phyloP scores from a whole-genome alignment of 805 yeast genomes.

The Zygosaccharomyces pseudorouxii region DNA sequence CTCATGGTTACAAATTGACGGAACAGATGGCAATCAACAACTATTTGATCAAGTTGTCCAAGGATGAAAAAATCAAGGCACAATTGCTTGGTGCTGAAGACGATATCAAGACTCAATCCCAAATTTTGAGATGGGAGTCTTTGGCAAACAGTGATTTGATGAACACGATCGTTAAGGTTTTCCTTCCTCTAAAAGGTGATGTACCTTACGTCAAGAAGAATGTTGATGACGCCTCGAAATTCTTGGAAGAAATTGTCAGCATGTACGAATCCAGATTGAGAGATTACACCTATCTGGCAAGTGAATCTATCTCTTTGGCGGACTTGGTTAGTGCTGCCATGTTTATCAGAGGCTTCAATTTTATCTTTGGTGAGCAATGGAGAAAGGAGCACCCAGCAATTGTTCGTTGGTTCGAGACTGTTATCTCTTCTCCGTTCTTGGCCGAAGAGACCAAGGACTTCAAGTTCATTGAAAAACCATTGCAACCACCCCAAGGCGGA shows the following conservation, averaged over 20 bases:
- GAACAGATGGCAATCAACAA: slow-evolving; percentile 62
- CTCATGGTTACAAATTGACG: slow-evolving; percentile 65
- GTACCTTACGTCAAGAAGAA: slow-evolving; percentile 75
- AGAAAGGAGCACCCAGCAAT: slow-evolving; percentile 57
- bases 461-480: slow-evolving; percentile 58
- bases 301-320: slow-evolving; percentile 54
- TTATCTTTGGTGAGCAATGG: slow-evolving; percentile 60
- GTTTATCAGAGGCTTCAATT: slow-evolving; percentile 36
- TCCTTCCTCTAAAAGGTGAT: slow-evolving; percentile 60
- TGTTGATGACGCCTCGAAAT: slow-evolving; percentile 44
- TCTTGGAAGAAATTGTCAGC: slow-evolving; percentile 38
- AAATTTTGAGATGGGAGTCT: slow-evolving; percentile 72
- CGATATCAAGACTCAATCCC: slow-evolving; percentile 38
- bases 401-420: slow-evolving; percentile 71
- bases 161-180: slow-evolving; percentile 42
- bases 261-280: slow-evolving; percentile 54
- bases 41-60: slow-evolving; percentile 41
- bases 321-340: slow-evolving; percentile 24
- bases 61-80: slow-evolving; percentile 35
- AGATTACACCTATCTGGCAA: slow-evolving; percentile 66
- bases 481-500: slow-evolving; percentile 65
- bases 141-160: slow-evolving; percentile 66
- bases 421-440: slow-evolving; percentile 44
- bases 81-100: slow-evolving; percentile 50
- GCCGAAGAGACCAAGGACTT: slow-evolving; percentile 46